Evolutionary conservation across 2,329 filamentous ascomycete genomes (phyloP), one percentile per base, ranked within the genome.

Genomic region (Lecanicillium sp.): DNA sequence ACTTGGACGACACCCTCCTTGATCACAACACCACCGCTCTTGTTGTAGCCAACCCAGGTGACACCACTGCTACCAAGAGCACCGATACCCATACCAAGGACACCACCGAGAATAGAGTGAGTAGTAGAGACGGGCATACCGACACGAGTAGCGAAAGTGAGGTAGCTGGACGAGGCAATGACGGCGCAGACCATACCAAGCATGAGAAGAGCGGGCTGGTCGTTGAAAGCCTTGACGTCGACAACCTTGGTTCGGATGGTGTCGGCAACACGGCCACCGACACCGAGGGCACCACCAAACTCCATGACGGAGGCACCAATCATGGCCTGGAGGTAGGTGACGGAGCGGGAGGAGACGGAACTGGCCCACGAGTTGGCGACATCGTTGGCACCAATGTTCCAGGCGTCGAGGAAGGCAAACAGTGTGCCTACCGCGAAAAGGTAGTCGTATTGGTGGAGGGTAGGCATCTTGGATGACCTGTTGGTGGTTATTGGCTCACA

Each of bases 361-460:
- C 78, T 83, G n/a, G 80, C 80, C 75, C 78, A 86, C 2, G 80
- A 75, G 65, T 85, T 86, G 58, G 82, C 81, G 43, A 85, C 80
- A 80, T 85, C 82, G 61, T 78, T 67, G 55, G 53, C 60, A 48
- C 62, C 63, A 58, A 49, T 79, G 53, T 79, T 81, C 72, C 73
- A 82, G 38, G 76, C 76, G 54, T 81, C 78, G 29, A 82, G 70
- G 52, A 77, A 74, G 43, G 78, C 75, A 56, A 82, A 82, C 43
- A 81, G 68, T 38, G 73, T 75, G 58, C 73, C 76, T 38, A 81
- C 70, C 49, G 73, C 78, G 47, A 81, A 75, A 44, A 81, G 64
- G 53, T 80, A 81, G 57, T 78, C 70, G 45, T 70, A 80, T 50
- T 81, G 67, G 42, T 64, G 60, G 37, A 76, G 56, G 39, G 17